Conservation (phyloP, 2,329 filamentous ascomycete genomes). For the Macroventuria anomochaeta region DNA sequence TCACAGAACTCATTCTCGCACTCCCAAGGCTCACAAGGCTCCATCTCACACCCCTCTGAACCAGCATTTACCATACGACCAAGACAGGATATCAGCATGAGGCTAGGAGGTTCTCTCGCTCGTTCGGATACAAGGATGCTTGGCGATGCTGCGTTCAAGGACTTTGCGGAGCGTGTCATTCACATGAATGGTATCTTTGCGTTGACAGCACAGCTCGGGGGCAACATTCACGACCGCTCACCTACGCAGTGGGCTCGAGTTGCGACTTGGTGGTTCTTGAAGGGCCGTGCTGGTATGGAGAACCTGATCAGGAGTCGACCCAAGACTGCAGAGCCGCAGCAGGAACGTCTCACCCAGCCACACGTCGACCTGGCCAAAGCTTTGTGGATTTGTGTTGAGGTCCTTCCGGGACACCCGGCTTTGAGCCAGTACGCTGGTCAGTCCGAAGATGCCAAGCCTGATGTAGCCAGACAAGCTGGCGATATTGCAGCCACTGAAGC, state of each 20-base stretch:
- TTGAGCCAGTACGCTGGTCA: slow-evolving; percentile 36
- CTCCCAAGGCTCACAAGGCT: slow-evolving; percentile 4
- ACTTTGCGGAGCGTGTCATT: slow-evolving; percentile 73
- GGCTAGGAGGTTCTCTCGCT: slow-evolving; percentile 22
- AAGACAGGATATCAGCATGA: slow-evolving; percentile 25
- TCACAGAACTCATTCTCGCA: not conserved
- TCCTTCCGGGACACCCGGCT: slow-evolving; percentile 47
- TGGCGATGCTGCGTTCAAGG: slow-evolving; percentile 62
- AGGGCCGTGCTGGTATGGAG: slow-evolving; percentile 79
- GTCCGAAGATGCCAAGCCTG: slow-evolving; percentile 39
- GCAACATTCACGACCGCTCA: slow-evolving; percentile 68
- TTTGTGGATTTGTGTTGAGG: slow-evolving; percentile 72
- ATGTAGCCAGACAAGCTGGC: slow-evolving; percentile 51
- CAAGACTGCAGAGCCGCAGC: slow-evolving; percentile 57
- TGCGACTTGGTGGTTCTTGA: slow-evolving; percentile 88
- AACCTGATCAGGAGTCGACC: slow-evolving; percentile 70
- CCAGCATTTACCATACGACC: slow-evolving; percentile 23
- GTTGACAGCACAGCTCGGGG: slow-evolving; percentile 76
- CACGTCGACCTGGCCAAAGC: slow-evolving; percentile 86
- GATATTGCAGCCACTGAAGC: slow-evolving; percentile 55
- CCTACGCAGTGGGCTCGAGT: slow-evolving; percentile 73
- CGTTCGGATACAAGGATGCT: slow-evolving; percentile 44
- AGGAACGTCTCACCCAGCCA: slow-evolving; percentile 69
- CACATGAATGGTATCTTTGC: slow-evolving; percentile 79
- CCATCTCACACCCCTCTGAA: slow-evolving; percentile 12